Evolutionary conservation across 2,329 filamentous ascomycete genomes (phyloP), one percentile per base, ranked within the genome.

Genomic region (Fusarium sp.): DNA sequence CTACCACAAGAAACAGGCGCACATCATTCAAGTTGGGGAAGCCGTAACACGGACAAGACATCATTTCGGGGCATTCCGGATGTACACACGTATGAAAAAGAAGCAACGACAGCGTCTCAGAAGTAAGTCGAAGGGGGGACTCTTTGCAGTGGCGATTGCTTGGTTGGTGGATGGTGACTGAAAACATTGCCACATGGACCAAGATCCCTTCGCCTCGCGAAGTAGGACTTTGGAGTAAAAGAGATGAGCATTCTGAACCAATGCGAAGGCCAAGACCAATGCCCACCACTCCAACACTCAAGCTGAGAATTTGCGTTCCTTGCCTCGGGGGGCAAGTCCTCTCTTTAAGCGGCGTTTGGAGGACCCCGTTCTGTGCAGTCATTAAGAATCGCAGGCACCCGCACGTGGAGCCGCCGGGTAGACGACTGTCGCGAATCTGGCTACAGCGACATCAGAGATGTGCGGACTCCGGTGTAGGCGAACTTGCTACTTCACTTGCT

Each of bases 51-150:
- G 36, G 38, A 52, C 36, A 29, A 50, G 62, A 62, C 56, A 31
- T 65, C 56, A 65, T 65, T 33, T 68, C 62, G 62, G 66, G 36
- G 57, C 62, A 54, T 68, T 59, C 66, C 62, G 66, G 60, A 59
- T 45, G 25, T 54, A 33, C 50, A 31, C 29, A 14, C 54, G 14
- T 29, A 25, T 70, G 38, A n/a, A 61, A 61, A 61, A 68, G 47
- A 69, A 71, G 36, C 45, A 71, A 31, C 11, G 45, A 29, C 33
- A 25, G n/a, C 45, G n/a, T 58, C 40, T 54, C n/a, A 45, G 27
- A 52, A 50, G 25, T 16, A 57, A 40, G 60, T 36, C 22, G 11
- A 47, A 36, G 35, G 33, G 47, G 31, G 18, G 20, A 27, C 18
- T 47, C 45, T 47, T 22, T 2, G 57, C 65, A 20, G 25, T 27